Evolutionary conservation across 352 stramenopile species (phyloP), one percentile per base, ranked within the genome.

Genomic region (Elongisporangium senticosum): DNA sequence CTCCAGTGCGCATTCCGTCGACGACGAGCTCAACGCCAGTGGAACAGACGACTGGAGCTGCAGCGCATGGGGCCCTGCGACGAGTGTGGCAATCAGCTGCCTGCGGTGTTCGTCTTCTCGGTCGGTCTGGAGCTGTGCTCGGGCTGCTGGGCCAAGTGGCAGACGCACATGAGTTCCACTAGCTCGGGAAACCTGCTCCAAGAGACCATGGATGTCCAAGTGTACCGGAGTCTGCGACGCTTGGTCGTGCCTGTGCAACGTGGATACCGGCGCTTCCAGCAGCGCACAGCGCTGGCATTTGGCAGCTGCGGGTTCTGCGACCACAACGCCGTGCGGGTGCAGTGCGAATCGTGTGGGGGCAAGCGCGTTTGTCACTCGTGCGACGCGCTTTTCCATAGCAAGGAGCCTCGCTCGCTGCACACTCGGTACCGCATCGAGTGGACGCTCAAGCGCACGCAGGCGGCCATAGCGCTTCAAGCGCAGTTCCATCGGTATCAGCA

Each of bases 281-380:
- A 7, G 1, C 65, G 63, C 0, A 57, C 71, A 49, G 13, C 4
- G 1, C 22, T 14, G 0, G 40, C 49, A 0, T 77, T 77, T 24
- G 77, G 76, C 1, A 17, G 65, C 20, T 91, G 82, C 48, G 49
- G 43, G 0, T 61, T 83, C 19, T 91, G 82, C 47, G 54, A 72
- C 6, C 63, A 65, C 8, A 62, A 68, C 8, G 76, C 80, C 5
- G 55, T 76, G 0, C 69, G 72, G 3, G 53, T 56, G 22, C 69
- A 75, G 37, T 91, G 82, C 33, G 68, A 68, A 7, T 56, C 61
- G 2, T 89, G 81, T 22, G 23, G 61, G 7, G 52, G 50, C n/a
- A 60, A 68, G 23, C 59, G 48, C 5, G 84, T 75, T 23, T 90
- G 79, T 59, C 76, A 72, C 54, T 69, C 74, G 22, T 87, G 77